Base-by-base conservation (phyloP, 2,329 filamentous ascomycete species). In the Podosphaera leucotricha region DNA sequence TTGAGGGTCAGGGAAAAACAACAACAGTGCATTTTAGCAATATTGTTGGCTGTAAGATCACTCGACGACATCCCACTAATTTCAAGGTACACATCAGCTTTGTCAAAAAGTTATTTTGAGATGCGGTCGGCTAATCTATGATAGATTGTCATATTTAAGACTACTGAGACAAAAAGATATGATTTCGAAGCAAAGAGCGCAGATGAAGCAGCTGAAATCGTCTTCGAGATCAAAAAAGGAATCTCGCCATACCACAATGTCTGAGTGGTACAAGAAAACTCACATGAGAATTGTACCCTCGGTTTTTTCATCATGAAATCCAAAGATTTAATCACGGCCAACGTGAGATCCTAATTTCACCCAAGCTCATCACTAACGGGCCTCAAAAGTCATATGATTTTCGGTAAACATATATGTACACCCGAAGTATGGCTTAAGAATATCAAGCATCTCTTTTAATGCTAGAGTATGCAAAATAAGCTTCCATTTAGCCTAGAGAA, bases 21-120 rank as follows among this genome's bases (percentile, higher is more conserved):
- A 85, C 80, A 2, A 84, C 80, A 36, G 79, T 87, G 41, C 81
- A 86, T 54, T 86, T 87, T 57, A 79, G 74, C 54, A 80, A 80
- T 46, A 79, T 90, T 5, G 72, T 92, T 15, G 82, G 82, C 2
- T 84, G 80, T 57, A 87, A 86, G 59, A 77, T 86, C 41, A 78
- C 75, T 44, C 69, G 80, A 54, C 80, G 82, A 55, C 82, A 87
- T 57, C 80, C 81, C 1, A 79, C 76, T 46, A 80, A 83, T 56
- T 81, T 90, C 58, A 77, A 85, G 61, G 77, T 83, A 62, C 47
- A 64, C 46, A n/a, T 18, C 2, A 4, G 21, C 16, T 13, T 35
- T 35, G 6, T 11, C 5, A 19, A 65, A 83, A 42, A 76, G 85
- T 16, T 85, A 78, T 33, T 7, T 33, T 33, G 15, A 33, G 28